Conservation (phyloP, 495 filamentous ascomycete species). For the Aspergillus campestris region DNA sequence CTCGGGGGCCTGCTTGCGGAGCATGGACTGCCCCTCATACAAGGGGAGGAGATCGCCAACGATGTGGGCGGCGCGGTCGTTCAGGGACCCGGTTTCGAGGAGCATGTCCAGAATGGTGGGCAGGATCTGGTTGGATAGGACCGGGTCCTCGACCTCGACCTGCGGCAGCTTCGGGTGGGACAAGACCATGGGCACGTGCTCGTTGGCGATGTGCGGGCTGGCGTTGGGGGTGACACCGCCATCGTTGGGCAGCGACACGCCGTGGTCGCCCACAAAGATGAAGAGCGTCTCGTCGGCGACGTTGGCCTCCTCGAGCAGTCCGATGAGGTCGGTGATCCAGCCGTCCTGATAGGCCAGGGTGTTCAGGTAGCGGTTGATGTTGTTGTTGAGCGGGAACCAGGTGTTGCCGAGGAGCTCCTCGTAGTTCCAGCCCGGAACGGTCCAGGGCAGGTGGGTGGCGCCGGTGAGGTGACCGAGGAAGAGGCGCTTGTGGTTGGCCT, state of each 20-base stretch:
- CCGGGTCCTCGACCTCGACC: slow-evolving; percentile 23
- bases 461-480: slow-evolving; percentile 38
- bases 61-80: slow-evolving; percentile 7
- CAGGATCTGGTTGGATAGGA: slow-evolving; percentile 29
- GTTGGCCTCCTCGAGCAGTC: slow-evolving; percentile 27
- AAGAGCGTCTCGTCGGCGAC: slow-evolving; percentile 35
- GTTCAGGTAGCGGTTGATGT: slow-evolving; percentile 33
- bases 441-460: slow-evolving; percentile 33
- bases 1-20: slow-evolving; percentile 18
- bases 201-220: slow-evolving; percentile 30
- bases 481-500: slow-evolving; percentile 25
- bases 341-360: slow-evolving; percentile 29
- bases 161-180: slow-evolving; percentile 30
- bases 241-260: slow-evolving; percentile 26
- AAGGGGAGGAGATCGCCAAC: slow-evolving; percentile 25
- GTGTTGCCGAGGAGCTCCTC: slow-evolving; percentile 14
- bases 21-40: slow-evolving; percentile 36
- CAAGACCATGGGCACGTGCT: slow-evolving; percentile 33
- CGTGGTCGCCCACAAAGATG: slow-evolving; percentile 35
- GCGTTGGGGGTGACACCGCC: slow-evolving; percentile 23
- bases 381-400: slow-evolving; percentile 10
- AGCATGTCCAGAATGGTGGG: slow-evolving; percentile 37
- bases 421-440: slow-evolving; percentile 23
- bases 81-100: slow-evolving; percentile 25
- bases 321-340: slow-evolving; percentile 28